These are phyloP conservation scores for Brachypodium distachyon DNA, from an alignment of 202 grass and related monocot species.

Conservation along the genomic window DNA sequence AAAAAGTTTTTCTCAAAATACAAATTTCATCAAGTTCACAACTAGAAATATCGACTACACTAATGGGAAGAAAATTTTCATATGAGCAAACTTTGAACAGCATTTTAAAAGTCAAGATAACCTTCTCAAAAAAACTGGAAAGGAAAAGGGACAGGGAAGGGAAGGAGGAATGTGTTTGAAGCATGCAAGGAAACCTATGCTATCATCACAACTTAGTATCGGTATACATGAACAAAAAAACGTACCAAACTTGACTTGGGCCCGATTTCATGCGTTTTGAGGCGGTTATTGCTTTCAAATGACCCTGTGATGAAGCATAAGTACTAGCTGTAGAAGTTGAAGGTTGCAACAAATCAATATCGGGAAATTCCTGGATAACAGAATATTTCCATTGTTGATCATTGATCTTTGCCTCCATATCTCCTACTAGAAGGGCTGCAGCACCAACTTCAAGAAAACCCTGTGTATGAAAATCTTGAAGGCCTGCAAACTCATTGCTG, in stretches of 20 bases:
- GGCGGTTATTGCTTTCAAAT: constrained; percentile 97
- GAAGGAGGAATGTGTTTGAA: constrained; percentile 6
- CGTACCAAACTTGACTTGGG: constrained; percentile 94
- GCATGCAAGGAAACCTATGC: constrained; percentile 13
- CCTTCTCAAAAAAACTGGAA: neutral
- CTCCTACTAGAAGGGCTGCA: constrained; percentile 86
- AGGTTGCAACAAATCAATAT: constrained; percentile 82
- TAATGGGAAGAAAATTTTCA: neutral
- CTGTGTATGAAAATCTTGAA: constrained; percentile 59
- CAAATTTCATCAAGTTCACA: neutral
- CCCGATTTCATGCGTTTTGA: constrained; percentile 86
- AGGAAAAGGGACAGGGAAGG: neutral
- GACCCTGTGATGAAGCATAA: constrained; percentile 62
- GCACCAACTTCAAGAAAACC: constrained; percentile 78
- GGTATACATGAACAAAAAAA: neutral
- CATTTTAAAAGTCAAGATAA: neutral
- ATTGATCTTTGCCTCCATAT: constrained; percentile 67
- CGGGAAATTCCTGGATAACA: constrained; percentile 68
- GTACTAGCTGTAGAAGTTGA: constrained; percentile 59
- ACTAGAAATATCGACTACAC: neutral
- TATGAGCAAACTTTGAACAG: neutral
- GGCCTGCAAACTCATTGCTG: constrained; percentile 46
- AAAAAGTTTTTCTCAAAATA: neutral
- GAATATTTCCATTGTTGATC: constrained; percentile 66
- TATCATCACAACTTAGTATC: constrained; percentile 9